Evolutionary conservation across 148 eudicot genomes (phyloP), one percentile per base, ranked within the genome.

Genomic region (Arbutus unedo): DNA sequence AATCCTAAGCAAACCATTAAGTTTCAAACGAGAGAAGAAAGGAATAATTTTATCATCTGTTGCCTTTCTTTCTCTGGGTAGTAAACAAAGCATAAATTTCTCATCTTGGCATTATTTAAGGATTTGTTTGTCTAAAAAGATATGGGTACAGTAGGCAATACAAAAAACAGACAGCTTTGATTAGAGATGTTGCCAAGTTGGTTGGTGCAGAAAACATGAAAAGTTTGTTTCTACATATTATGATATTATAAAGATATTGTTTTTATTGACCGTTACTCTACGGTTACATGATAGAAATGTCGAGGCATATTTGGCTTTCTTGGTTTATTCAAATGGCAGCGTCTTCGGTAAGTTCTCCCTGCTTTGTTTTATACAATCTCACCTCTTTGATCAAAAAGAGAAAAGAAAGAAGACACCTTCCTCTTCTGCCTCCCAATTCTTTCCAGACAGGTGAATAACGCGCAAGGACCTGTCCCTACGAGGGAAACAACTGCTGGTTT

Each of bases 181-280:
- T 78, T 18, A 57, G 64, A 59, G 64, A 59, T 59, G 25, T 59
- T 19, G 68, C 14, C 14, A 23, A 62, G 77, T 72, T 81, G 50
- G 77, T 81, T 19, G 77, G 77, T 41, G 43, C 54, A 15, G 43
- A 54, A 53, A 43, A 4, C 74, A 48, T 41, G 45, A 54, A 71
- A 81, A 81, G 67, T 67, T 9, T 72, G 67, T 8, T 43, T 54
- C 19, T 31, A 79, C 62, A 53, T 19, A 6, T 41, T 54, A 81
- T 53, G 8, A 81, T 31, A 31, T 31, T 31, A 31, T 31, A 31
- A 31, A 31, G 38, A 31, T 31, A 6, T 41, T 21, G 38, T 64
- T 8, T 31, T 23, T n/a, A 10, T 70, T 79, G 74, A n/a, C 77
- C 71, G 82, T 81, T 81, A 43, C 82, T 70, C 72, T 59, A 57